Evolutionary conservation across 495 filamentous ascomycete species (phyloP), one percentile per base, ranked within the genome.

Genomic region (Talaromyces ruber): DNA sequence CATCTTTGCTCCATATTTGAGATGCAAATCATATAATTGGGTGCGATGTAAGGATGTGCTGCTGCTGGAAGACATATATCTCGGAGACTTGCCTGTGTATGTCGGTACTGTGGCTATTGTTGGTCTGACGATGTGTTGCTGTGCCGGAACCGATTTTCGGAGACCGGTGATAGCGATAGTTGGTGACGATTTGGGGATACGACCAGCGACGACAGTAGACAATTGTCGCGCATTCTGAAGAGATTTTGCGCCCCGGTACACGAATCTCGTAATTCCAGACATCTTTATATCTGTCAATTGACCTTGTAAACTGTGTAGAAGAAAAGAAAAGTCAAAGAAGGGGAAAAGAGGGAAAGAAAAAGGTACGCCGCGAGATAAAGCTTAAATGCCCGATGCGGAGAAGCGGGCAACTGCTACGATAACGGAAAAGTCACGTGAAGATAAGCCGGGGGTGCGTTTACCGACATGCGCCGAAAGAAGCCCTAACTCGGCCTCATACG

Each of bases 1-100:
- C 87, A 98, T 96, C 75, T 95, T 97, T 47, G 82, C 94, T 65
- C 91, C 91, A 70, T 90, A 75, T 32, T 77, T 74, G 58, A 91
- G 64, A 72, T 98, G 93, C 25, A 98, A 77, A 67, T 93, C 86
- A 76, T 95, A 87, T 45, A 98, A 83, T 29, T 88, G 85, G 2
- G 94, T 98, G 70, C 84, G 88, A 32, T 72, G 75, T 65, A 87
- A 62, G 2, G 24, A 22, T 8, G 14, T 34, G 8, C n/a, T 30
- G 24, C 18, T 21, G 18, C 26, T 32, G 8, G 54, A 57, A 18
- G 54, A 57, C 3, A 29, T 29, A 34, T 30, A 57, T 57, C 54
- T 16, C n/a, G 28, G 7, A 1, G 9, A 26, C 16, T 26, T 54
- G 0, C n/a, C 51, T 26, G 51, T 54, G 22, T 14, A 28, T 16